These are phyloP conservation scores for Tolypocladium album DNA, from an alignment of 2,329 filamentous ascomycete species.

Conservation along the genomic window DNA sequence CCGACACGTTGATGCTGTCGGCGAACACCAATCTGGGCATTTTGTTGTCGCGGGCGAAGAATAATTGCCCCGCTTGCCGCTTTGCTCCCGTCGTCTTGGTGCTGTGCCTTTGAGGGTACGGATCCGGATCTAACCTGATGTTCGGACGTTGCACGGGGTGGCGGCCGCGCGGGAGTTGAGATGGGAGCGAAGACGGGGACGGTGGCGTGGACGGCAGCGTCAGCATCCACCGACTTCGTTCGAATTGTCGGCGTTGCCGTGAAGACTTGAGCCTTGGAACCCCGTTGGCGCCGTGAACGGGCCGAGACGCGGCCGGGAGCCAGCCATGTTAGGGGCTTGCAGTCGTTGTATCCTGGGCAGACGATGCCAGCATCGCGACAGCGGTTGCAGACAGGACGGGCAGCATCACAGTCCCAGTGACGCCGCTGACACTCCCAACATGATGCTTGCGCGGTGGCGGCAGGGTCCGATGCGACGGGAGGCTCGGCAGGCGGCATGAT, in stretches of 20 bases:
- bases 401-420: conserved; percentile 26
- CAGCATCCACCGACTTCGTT: background rate
- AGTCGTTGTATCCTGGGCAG: conserved; percentile 28
- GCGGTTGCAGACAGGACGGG: conserved; percentile 22
- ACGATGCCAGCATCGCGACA: conserved; percentile 20
- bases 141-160: background rate
- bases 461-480: background rate
- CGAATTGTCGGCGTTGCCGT: background rate
- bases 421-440: conserved; percentile 33
- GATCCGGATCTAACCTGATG: background rate
- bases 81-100: background rate
- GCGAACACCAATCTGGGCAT: background rate
- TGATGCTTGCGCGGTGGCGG: conserved; percentile 8
- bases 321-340: conserved; percentile 27
- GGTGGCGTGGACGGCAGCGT: background rate
- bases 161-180: background rate
- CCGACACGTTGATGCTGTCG: background rate
- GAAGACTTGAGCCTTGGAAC: background rate
- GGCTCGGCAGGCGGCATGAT: background rate
- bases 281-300: conserved; percentile 9
- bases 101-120: background rate
- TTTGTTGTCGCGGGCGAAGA: background rate
- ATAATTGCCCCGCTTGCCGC: background rate
- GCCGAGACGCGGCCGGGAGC: conserved; percentile 24
- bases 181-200: background rate